Base-by-base conservation (phyloP, 2,329 filamentous ascomycete genomes). In the Penicillium sp. region DNA sequence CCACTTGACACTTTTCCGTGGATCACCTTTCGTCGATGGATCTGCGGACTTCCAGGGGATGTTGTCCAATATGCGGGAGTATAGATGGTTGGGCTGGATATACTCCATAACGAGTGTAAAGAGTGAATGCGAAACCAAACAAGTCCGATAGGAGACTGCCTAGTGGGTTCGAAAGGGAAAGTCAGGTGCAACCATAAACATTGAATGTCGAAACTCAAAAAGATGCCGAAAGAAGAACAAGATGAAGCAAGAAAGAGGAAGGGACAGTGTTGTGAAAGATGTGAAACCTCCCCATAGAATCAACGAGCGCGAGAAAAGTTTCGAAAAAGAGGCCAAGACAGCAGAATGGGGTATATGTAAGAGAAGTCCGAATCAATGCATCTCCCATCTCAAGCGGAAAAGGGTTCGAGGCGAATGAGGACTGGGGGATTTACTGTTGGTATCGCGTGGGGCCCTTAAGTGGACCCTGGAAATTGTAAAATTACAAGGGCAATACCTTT, bases 21-120 rank as follows among this genome's bases (percentile, higher is more conserved):
- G 52, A 56, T 56, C 53, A 6, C 53, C 53, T 46, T 53, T 56
- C 42, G 53, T 42, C 16, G 53, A 52, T 53, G 53, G 35, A 47
- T 55, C 52, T 11, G 57, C 57, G 8, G 60, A 62, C 42, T 65
- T 65, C 62, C 62, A 65, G 29, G 62, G 62, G 6, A 63, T 40
- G 42, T 57, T 65, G n/a, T 65, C 61, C 40, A 65, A 31, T n/a
- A 65, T 48, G 20, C 62, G 59, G 8, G 54, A 57, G 37, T 65
- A 65, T 11, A 65, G 45, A 38, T 62, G 53, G 18, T 50, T 57
- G 6, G 56, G 56, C 22, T 62, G 61, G 20, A 65, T 61, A 29
- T 62, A 62, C 11, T 62, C 59, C 62, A 65, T 65, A 31, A n/a
- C 42, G 57, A 37, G 31, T 38, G 29, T 24, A 50, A 49, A 9